Evolutionary conservation across 164 flowering plant species (phyloP).

Genomic region (Litsea cubeba): DNA sequence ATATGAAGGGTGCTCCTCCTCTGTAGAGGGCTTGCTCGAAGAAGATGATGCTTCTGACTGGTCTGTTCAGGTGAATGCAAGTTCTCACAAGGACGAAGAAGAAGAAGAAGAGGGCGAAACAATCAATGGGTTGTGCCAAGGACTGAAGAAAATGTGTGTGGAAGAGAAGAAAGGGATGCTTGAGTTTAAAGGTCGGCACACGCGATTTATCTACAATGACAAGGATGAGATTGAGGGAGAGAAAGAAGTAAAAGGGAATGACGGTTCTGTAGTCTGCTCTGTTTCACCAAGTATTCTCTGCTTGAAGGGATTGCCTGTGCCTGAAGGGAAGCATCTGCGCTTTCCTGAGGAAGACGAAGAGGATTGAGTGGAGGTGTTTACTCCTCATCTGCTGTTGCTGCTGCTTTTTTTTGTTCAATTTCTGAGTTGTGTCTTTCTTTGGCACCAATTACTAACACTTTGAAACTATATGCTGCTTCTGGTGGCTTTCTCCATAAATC

Average conservation of each 20-base stretch:
- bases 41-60: conserved; percentile 61
- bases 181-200: conserved; percentile 12
- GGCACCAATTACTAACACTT: neutral
- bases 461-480: no score
- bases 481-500: no score
- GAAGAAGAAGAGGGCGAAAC: conserved; percentile 13
- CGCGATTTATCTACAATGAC: conserved; percentile 20
- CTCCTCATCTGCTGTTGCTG: neutral
- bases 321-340: conserved; percentile 21
- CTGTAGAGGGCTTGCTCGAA: conserved; percentile 12
- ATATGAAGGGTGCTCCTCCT: neutral
- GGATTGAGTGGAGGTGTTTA: neutral
- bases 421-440: conserved; percentile 2
- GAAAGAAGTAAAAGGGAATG: conserved; percentile 5
- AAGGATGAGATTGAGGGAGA: conserved; percentile 20
- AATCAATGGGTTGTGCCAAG: conserved; percentile 13
- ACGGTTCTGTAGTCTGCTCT: neutral
- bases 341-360: conserved; percentile 19
- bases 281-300: conserved; percentile 11
- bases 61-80: conserved; percentile 74
- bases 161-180: conserved; percentile 9
- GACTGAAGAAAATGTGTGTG: conserved; percentile 10
- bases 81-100: conserved; percentile 27
- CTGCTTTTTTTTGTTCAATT: neutral
- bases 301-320: conserved; percentile 17